Percentiles rank a stretch among this genome's conserved stretches.
Conservation (phyloP, 768 basidiomycete genomes). For the Cantharellus anzutake region DNA sequence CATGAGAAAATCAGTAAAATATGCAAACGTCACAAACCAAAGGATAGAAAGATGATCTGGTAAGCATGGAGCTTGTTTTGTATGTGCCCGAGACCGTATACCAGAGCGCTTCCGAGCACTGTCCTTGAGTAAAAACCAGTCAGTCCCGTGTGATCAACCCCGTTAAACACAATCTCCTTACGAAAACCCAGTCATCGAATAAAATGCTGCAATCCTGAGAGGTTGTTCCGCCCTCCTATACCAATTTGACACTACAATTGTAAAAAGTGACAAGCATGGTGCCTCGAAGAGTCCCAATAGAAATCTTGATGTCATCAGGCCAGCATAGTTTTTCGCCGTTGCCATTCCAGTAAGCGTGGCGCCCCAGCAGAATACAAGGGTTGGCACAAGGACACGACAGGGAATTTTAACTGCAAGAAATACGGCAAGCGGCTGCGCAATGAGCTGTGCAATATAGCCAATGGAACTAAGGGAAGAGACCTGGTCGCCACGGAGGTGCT, state of each 20-base stretch:
- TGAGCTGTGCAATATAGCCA: not conserved
- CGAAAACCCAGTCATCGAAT: constrained; percentile 6
- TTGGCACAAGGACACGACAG: constrained; percentile 11
- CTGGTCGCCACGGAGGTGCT: not conserved
- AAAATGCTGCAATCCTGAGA: constrained; percentile 11
- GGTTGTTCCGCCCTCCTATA: constrained; percentile 15
- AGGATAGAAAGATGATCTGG: constrained; percentile 11
- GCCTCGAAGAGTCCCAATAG: constrained; percentile 10
- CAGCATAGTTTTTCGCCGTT: constrained; percentile 10
- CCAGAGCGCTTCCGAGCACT: not conserved
- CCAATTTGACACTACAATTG: constrained; percentile 16
- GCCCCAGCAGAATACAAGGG: constrained; percentile 11
- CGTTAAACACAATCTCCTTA: not conserved
- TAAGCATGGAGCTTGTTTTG: constrained; percentile 6
- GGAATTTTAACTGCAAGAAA: constrained; percentile 15
- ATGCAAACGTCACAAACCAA: constrained; percentile 3
- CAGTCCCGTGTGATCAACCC: constrained; percentile 1
- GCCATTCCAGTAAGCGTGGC: constrained; percentile 14
- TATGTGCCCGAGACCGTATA: constrained; percentile 3
- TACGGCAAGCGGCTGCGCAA: constrained; percentile 8
- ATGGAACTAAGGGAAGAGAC: not conserved
- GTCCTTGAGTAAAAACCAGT: not conserved
- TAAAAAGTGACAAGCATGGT: constrained; percentile 19
- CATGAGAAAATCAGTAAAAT: not conserved
- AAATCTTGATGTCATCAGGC: constrained; percentile 16